A percentile compares a stretch with the other conserved stretches of the same genome.
Conservation (phyloP, 257 asterid genomes). For the Phtheirospermum japonicum region DNA sequence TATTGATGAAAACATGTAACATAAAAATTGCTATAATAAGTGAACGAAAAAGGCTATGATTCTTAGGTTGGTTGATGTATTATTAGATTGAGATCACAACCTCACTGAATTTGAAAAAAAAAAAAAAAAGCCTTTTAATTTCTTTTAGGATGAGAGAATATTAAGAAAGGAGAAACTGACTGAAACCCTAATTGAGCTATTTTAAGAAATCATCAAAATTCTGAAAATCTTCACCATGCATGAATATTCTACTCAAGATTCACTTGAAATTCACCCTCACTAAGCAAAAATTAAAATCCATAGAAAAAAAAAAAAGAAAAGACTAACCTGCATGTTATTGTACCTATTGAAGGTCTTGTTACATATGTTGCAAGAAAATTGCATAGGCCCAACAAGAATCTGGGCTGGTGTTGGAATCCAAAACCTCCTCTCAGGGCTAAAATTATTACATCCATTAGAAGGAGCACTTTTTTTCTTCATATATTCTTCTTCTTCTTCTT, state of each 20-base stretch:
- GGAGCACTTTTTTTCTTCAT: background rate
- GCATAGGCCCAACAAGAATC: slow-evolving; percentile 94
- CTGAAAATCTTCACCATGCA: background rate
- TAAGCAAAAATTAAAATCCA: no score
- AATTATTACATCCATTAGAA: background rate
- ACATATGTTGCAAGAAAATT: slow-evolving; percentile 82
- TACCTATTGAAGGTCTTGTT: slow-evolving; percentile 87
- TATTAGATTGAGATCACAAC: no score
- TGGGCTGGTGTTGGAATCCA: slow-evolving; percentile 95
- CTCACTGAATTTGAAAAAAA: no score
- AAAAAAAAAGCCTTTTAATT: no score
- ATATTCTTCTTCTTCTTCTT: slow-evolving; percentile 31
- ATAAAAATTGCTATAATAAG: no score
- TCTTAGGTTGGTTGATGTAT: no score
- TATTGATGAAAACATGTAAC: background rate
- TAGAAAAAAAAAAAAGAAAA: background rate
- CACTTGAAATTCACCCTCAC: no score
- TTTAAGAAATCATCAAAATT: background rate
- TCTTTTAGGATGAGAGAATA: no score
- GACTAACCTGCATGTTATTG: slow-evolving; percentile 95
- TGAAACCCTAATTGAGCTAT: background rate
- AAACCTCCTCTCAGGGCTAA: slow-evolving; percentile 43
- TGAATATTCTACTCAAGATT: background rate
- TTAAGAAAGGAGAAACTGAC: no score
- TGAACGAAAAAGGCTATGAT: no score